phyloP scores from a whole-genome alignment of 805 yeast species.

The Wickerhamiella australiensis region DNA sequence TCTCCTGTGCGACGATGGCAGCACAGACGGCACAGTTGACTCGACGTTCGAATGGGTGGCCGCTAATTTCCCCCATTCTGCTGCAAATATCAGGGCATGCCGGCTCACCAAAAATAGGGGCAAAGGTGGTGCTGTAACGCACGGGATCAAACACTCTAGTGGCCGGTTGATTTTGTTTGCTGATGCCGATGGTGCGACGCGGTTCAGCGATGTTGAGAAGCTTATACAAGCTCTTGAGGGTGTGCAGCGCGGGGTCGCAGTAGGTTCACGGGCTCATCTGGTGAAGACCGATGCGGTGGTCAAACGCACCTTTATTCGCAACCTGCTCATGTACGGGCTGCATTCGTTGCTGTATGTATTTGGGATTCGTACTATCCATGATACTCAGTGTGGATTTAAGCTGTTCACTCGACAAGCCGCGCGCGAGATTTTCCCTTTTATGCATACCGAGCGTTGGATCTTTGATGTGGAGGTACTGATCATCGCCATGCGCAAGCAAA shows the following conservation, averaged over 20 bases:
- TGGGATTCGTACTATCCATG: slow-evolving; percentile 77
- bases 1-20: slow-evolving; percentile 84
- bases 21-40: slow-evolving; percentile 64
- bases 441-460: slow-evolving; percentile 98
- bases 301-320: slow-evolving; percentile 77
- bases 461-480: slow-evolving; percentile 90
- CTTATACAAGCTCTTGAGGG: slow-evolving; percentile 35
- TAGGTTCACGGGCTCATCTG: slow-evolving; percentile 96
- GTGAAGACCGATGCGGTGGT: slow-evolving; percentile 93
- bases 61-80: slow-evolving; percentile 28
- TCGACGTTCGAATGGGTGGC: slow-evolving; percentile 52
- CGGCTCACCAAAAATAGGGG: slow-evolving; percentile 69
- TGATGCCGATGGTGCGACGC: slow-evolving; percentile 95
- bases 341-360: slow-evolving; percentile 77
- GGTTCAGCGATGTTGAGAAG: slow-evolving; percentile 53
- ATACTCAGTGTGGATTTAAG: slow-evolving; percentile 97
- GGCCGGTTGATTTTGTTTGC: slow-evolving; percentile 77
- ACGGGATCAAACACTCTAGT: slow-evolving; percentile 65
- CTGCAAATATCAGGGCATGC: slow-evolving; percentile 53
- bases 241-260: slow-evolving; percentile 47
- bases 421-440: slow-evolving; percentile 57
- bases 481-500: slow-evolving; percentile 57
- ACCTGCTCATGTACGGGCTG: slow-evolving; percentile 83
- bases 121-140: slow-evolving; percentile 93
- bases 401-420: slow-evolving; percentile 67